Percentiles rank a stretch among this genome's conserved stretches.
Conservation (phyloP, 2,329 filamentous ascomycete genomes). For the Endoconidiophora laricicola region DNA sequence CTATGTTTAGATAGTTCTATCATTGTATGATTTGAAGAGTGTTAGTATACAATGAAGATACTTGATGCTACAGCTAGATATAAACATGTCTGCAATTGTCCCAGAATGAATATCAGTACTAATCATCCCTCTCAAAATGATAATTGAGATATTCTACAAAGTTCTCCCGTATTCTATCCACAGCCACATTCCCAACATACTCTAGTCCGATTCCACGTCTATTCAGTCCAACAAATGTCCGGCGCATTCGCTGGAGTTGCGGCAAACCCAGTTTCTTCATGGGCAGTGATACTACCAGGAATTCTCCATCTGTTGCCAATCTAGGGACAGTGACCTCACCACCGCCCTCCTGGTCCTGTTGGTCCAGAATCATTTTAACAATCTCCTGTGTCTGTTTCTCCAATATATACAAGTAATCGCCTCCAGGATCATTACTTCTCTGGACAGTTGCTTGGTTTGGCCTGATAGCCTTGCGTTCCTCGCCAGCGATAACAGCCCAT, state of each 20-base stretch:
- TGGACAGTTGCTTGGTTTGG: slow-evolving; percentile 63
- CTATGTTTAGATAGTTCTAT: not conserved
- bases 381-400: slow-evolving; percentile 67
- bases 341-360: slow-evolving; percentile 52
- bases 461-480: slow-evolving; percentile 43
- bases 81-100: not conserved
- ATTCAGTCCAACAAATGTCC: slow-evolving; percentile 64
- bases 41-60: not conserved
- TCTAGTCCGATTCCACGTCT: slow-evolving; percentile 49
- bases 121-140: slow-evolving; percentile 41
- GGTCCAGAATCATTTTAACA: slow-evolving; percentile 50
- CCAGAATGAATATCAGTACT: slow-evolving; percentile 1
- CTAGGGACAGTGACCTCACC: slow-evolving; percentile 34
- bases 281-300: slow-evolving; percentile 47
- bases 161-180: slow-evolving; percentile 39
- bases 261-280: slow-evolving; percentile 50
- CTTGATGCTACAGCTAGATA: too few species aligned
- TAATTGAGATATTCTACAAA: slow-evolving; percentile 54
- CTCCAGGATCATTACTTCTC: slow-evolving; percentile 41
- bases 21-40: not conserved
- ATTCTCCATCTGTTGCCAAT: slow-evolving; percentile 23
- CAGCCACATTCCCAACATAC: slow-evolving; percentile 35
- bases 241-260: slow-evolving; percentile 58
- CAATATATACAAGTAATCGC: slow-evolving; percentile 65
- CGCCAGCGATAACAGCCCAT: slow-evolving; percentile 58